Evolutionary conservation across 768 basidiomycete species (phyloP), one percentile per base, ranked within the genome.

Genomic region (Amanita fuliginea): DNA sequence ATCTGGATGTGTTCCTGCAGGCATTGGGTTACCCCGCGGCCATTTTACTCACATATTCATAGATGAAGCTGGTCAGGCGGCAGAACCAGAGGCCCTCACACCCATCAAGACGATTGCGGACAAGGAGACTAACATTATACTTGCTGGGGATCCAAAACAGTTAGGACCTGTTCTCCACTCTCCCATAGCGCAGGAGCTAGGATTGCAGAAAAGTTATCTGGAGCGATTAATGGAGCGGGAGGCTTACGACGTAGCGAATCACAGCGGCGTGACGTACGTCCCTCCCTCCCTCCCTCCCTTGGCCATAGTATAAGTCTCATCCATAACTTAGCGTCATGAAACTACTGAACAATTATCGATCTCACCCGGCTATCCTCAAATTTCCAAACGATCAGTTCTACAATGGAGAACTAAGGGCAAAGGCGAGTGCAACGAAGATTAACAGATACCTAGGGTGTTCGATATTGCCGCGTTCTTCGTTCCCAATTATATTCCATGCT

Each of bases 301-400:
- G 24, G n/a, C 14, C 16, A 24, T 26, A 8, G 4, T 14, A 3
- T 7, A 11, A 16, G 16, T 16, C 49, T 36, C 9, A 30, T 36
- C 8, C 10, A 9, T 26, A 10, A 13, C 49, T 13, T 49, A 84
- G 83, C 14, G 70, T 81, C 24, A 70, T 84, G 30, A 82, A 83
- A 56, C 68, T 85, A 11, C 62, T 70, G 22, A 74, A 78, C 51
- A 83, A 85, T 59, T 84, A 75, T 67, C 71, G 83, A 0, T 83
- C 80, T 2, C 83, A 86, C 58, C 59, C 64, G 0, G 64, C 72
- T 0, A 83, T 86, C 30, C 66, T 85, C 19, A 64, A 67, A 21
- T 84, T 76, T 64, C 79, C 83, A 0, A 83, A 79, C 48, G 71
- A 75, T 19, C 62, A 59, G 7, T 83, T 86, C 59, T 86, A 85